phyloP scores from a whole-genome alignment of 2,329 filamentous ascomycete genomes.

The Epichloe sylvatica region DNA sequence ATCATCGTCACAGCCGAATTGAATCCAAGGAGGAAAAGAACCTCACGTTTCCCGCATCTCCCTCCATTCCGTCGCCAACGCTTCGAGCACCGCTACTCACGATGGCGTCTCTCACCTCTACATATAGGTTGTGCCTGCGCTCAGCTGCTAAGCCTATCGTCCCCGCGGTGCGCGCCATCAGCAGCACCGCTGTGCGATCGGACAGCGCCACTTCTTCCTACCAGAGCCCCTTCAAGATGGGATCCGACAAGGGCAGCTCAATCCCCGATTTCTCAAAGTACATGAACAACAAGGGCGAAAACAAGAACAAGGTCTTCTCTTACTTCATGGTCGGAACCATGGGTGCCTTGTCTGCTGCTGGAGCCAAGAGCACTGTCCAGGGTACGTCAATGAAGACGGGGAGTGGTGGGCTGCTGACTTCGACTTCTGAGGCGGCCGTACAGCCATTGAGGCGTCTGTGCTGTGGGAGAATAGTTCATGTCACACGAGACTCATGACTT shows the following conservation, averaged over 20 bases:
- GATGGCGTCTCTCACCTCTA: conserved; percentile 57
- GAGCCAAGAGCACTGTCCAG: conserved; percentile 95
- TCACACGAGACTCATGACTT: conserved; percentile 8
- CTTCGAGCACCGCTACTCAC: conserved; percentile 9
- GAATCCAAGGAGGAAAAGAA: conserved; percentile 29
- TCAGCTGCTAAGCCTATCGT: conserved; percentile 28
- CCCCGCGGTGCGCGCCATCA: conserved; percentile 38
- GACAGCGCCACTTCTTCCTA: conserved; percentile 36
- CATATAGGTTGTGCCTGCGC: conserved; percentile 57
- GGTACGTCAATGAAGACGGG: conserved; percentile 44
- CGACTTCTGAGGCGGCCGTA: not conserved
- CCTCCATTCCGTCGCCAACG: conserved; percentile 7
- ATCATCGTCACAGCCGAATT: conserved; percentile 24
- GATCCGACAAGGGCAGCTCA: conserved; percentile 44
- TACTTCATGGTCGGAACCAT: conserved; percentile 99
- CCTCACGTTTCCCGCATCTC: conserved; percentile 26
- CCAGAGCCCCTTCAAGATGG: conserved; percentile 52
- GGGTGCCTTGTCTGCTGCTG: conserved; percentile 80
- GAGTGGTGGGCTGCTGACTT: not conserved
- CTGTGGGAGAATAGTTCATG: conserved; percentile 3
- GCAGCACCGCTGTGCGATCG: conserved; percentile 37
- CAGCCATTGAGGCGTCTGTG: conserved; percentile 14
- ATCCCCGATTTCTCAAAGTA: conserved; percentile 89
- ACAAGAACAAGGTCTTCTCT: conserved; percentile 72
- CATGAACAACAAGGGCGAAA: conserved; percentile 52